phyloP scores from a whole-genome alignment of 176 grass and related monocot genomes.

The Ampelocalamus luodianensis region DNA sequence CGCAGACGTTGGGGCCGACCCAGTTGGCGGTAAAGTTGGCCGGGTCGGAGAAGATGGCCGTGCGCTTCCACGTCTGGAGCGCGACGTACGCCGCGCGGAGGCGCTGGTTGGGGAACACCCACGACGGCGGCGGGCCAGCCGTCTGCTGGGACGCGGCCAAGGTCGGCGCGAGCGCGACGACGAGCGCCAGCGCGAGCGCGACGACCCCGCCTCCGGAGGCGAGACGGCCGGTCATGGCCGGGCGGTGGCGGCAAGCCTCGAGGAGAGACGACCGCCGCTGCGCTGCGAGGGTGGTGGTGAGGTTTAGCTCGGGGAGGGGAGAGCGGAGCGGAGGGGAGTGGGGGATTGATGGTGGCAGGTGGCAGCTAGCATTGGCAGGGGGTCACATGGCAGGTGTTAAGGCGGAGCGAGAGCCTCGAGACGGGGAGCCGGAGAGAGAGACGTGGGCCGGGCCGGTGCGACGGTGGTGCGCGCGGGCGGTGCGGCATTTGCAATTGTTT shows the following conservation, averaged over 20 bases:
- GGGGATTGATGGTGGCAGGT: constrained; percentile 5
- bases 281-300: neutral
- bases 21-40: constrained; percentile 62
- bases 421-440: neutral
- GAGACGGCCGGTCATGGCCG: constrained; percentile 18
- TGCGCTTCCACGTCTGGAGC: constrained; percentile 56
- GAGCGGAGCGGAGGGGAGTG: neutral
- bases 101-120: constrained; percentile 36
- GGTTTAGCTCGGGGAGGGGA: constrained; percentile 28
- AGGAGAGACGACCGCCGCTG: no score
- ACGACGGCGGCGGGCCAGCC: constrained; percentile 13
- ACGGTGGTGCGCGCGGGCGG: neutral
- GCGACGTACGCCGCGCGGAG: constrained; percentile 53
- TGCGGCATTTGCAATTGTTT: no score
- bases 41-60: constrained; percentile 68
- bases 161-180: neutral
- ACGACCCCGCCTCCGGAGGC: neutral
- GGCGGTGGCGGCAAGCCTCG: neutral
- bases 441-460: neutral
- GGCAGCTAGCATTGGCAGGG: constrained; percentile 7
- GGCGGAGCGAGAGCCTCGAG: constrained; percentile 33
- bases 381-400: constrained; percentile 42
- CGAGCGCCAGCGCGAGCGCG: neutral
- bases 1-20: constrained; percentile 56
- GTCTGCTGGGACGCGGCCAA: neutral